Conservation (phyloP, 139 green algal genomes). For the Ettlia oleoabundans region DNA sequence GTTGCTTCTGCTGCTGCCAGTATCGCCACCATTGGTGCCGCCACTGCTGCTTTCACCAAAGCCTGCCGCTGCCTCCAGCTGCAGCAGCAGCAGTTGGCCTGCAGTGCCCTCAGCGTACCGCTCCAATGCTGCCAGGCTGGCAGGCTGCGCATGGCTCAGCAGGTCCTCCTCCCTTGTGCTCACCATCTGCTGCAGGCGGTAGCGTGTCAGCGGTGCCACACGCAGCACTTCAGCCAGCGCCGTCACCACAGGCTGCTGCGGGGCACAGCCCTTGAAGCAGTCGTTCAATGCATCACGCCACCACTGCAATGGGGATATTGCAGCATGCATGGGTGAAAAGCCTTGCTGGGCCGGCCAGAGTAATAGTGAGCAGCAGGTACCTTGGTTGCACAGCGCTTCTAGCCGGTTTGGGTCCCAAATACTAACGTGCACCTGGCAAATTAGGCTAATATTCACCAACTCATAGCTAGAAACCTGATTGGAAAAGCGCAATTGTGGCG, state of each 20-base stretch:
- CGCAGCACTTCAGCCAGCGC: conserved; percentile 58
- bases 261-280: conserved; percentile 52
- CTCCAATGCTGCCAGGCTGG: conserved; percentile 71
- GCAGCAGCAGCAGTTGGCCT: conserved; percentile 65
- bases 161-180: conserved; percentile 67
- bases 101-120: conserved; percentile 74
- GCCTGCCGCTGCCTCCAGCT: conserved; percentile 63
- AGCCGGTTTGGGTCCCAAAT: not conserved
- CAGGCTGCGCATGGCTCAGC: conserved; percentile 53
- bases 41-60: conserved; percentile 34
- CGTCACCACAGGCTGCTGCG: conserved; percentile 61
- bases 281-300: conserved; percentile 78
- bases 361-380: too few relatives aligned
- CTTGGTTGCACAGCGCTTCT: too few relatives aligned
- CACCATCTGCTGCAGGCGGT: conserved; percentile 79
- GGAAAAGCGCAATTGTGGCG: too few relatives aligned
- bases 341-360: too few relatives aligned
- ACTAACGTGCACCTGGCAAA: too few relatives aligned
- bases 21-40: not conserved
- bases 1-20: conserved; percentile 2
- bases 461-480: too few relatives aligned
- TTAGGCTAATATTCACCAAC: too few relatives aligned
- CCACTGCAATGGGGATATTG: too few relatives aligned
- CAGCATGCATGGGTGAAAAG: too few relatives aligned
- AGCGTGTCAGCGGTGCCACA: conserved; percentile 46